Evolutionary conservation across 2,329 filamentous ascomycete genomes (phyloP).

Genomic region (Sporothrix luriei): DNA sequence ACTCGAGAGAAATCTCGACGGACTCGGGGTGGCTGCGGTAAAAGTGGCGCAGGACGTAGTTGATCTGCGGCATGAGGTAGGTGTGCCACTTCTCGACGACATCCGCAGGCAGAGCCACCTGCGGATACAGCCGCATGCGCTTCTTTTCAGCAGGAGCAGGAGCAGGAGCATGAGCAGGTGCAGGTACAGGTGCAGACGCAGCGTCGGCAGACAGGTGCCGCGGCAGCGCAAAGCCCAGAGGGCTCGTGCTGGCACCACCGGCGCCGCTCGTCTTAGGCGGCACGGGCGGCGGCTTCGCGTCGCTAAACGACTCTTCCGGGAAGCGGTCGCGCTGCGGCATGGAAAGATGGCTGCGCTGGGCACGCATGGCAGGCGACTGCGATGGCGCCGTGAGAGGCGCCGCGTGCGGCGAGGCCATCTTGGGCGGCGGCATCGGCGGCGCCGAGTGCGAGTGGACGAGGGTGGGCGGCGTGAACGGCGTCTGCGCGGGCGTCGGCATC

Average conservation of each 20-base stretch:
- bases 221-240: not conserved
- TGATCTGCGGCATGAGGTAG: constrained; percentile 71
- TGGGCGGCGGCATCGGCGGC: constrained; percentile 14
- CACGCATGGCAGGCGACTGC: constrained; percentile 8
- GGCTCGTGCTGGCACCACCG: not conserved
- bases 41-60: constrained; percentile 69
- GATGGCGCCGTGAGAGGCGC: not conserved
- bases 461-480: not conserved
- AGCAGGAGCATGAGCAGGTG: not conserved
- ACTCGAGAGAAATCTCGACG: constrained; percentile 75
- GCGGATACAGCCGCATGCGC: constrained; percentile 50
- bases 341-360: constrained; percentile 5
- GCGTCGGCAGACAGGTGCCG: not conserved
- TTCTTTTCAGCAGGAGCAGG: constrained; percentile 29
- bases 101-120: constrained; percentile 60
- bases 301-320: constrained; percentile 14
- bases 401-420: not conserved
- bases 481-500: constrained; percentile 15
- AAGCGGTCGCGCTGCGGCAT: constrained; percentile 24
- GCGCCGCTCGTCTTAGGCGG: constrained; percentile 33
- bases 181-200: no score
- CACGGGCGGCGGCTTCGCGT: constrained; percentile 27
- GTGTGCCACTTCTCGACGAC: constrained; percentile 72
- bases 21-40: constrained; percentile 75
- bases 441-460: constrained; percentile 25